These are phyloP conservation scores for Plantago coronopus DNA, from an alignment of 305 asterid species.

Conservation along the genomic window DNA sequence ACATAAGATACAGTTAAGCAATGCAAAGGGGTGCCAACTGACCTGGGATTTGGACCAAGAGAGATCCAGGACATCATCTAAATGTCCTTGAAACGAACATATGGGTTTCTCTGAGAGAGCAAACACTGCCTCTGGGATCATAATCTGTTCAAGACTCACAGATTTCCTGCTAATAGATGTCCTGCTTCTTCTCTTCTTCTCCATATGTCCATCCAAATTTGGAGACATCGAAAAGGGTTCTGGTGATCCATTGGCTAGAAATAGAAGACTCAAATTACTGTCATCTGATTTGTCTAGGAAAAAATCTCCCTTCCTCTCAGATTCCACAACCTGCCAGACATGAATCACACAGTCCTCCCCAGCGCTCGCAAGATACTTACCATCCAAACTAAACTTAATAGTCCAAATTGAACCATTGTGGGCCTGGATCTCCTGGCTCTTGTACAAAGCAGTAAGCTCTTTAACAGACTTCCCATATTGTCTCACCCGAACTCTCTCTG, in stretches of 20 bases:
- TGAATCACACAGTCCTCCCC: slow-evolving; percentile 97
- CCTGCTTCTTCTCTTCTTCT: slow-evolving; percentile 86
- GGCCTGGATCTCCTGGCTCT: slow-evolving; percentile 92
- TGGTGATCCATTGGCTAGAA: slow-evolving; percentile 80
- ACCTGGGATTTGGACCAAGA: slow-evolving; percentile 99
- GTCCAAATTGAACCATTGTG: slow-evolving; percentile 97
- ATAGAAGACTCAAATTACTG: slow-evolving; percentile 66
- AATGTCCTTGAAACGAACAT: slow-evolving; percentile 85
- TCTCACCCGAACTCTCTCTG: slow-evolving; percentile 75
- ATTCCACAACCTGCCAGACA: slow-evolving; percentile 84
- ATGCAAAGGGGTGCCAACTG: slow-evolving; percentile 25
- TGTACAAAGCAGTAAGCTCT: slow-evolving; percentile 79
- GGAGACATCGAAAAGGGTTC: slow-evolving; percentile 75
- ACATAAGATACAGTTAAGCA: no score
- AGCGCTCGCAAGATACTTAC: slow-evolving; percentile 95
- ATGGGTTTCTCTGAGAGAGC: slow-evolving; percentile 76
- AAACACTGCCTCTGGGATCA: slow-evolving; percentile 81
- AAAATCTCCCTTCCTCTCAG: slow-evolving; percentile 86
- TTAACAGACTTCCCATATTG: slow-evolving; percentile 91
- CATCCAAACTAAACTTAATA: slow-evolving; percentile 93
- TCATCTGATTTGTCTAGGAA: slow-evolving; percentile 77
- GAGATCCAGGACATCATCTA: slow-evolving; percentile 83
- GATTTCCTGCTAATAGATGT: slow-evolving; percentile 87
- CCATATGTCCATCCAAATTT: slow-evolving; percentile 57
- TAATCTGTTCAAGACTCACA: slow-evolving; percentile 68